A percentile compares a stretch with the other conserved stretches of the same genome.
phyloP scores from a whole-genome alignment of 371 early-diverging fungal species.

The Chytridium lagenaria region DNA sequence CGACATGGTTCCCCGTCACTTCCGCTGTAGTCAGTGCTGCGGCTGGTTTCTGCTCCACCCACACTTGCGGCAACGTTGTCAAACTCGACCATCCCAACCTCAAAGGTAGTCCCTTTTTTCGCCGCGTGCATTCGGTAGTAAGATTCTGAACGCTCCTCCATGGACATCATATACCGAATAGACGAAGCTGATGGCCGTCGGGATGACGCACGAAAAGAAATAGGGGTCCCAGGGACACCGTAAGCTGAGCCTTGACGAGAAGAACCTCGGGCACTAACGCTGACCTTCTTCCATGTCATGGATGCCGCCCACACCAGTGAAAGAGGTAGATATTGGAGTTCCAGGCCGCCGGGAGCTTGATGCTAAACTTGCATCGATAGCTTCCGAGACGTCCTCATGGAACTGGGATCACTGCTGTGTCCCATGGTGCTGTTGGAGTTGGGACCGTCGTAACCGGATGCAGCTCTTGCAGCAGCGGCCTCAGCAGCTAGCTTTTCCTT shows the following conservation, averaged over 20 bases:
- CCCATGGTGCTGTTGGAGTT: too few species aligned
- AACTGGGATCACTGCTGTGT: too few species aligned
- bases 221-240: background rate
- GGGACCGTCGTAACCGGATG: too few species aligned
- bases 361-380: background rate
- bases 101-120: too few species aligned
- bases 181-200: background rate
- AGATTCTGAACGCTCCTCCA: background rate
- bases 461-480: conserved; percentile 8
- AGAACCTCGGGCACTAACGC: background rate
- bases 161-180: background rate
- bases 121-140: too few species aligned
- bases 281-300: conserved; percentile 8
- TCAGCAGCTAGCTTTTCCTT: background rate
- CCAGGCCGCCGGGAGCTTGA: background rate
- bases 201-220: background rate
- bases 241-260: background rate
- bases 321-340: too few species aligned
- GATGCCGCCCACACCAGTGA: background rate
- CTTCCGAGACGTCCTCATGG: background rate
- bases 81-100: too few species aligned
- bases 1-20: background rate
- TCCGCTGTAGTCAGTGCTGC: background rate
- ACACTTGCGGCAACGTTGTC: too few species aligned
- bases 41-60: background rate